A percentile compares a stretch with the other conserved stretches of the same genome.
These are phyloP conservation scores for Geotrichum histeridarum DNA, from an alignment of 1,139 yeast genomes.

Conservation along the genomic window DNA sequence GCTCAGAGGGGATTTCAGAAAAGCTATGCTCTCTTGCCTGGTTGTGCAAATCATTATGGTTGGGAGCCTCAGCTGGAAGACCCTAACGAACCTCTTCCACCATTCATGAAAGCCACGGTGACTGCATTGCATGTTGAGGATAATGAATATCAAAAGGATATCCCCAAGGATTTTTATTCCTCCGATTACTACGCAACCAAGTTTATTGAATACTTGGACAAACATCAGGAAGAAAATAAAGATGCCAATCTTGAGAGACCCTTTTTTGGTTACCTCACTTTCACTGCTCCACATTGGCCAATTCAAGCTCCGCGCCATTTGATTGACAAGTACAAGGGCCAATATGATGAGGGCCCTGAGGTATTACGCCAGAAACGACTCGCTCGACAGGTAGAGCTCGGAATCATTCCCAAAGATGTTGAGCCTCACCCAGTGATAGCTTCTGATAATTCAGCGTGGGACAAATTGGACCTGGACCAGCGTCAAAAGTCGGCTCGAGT, in stretches of 20 bases:
- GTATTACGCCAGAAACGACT: conserved; percentile 42
- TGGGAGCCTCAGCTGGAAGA: conserved; percentile 41
- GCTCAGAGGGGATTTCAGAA: conserved; percentile 49
- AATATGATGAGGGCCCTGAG: conserved; percentile 49
- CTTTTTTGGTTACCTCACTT: conserved; percentile 50
- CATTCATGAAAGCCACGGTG: conserved; percentile 21
- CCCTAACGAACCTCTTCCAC: conserved; percentile 23
- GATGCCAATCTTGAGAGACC: conserved; percentile 36
- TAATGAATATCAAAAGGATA: conserved; percentile 30
- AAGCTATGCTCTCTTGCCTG: conserved; percentile 50
- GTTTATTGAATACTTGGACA: conserved; percentile 39
- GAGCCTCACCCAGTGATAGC: conserved; percentile 47
- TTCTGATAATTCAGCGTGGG: conserved; percentile 42
- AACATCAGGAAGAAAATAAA: conserved; percentile 15
- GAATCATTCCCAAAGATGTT: conserved; percentile 44
- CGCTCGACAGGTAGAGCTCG: conserved; percentile 41
- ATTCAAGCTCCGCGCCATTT: conserved; percentile 50
- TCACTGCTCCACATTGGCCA: conserved; percentile 63
- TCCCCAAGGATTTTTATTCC: conserved; percentile 44
- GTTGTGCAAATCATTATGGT: conserved; percentile 56
- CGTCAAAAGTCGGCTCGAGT: conserved; percentile 40
- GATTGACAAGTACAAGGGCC: conserved; percentile 47
- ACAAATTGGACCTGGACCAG: conserved; percentile 40
- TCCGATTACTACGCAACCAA: conserved; percentile 46
- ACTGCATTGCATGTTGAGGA: conserved; percentile 39